phyloP scores from a whole-genome alignment of 495 filamentous ascomycete species.

The Tetracladium setigerum region DNA sequence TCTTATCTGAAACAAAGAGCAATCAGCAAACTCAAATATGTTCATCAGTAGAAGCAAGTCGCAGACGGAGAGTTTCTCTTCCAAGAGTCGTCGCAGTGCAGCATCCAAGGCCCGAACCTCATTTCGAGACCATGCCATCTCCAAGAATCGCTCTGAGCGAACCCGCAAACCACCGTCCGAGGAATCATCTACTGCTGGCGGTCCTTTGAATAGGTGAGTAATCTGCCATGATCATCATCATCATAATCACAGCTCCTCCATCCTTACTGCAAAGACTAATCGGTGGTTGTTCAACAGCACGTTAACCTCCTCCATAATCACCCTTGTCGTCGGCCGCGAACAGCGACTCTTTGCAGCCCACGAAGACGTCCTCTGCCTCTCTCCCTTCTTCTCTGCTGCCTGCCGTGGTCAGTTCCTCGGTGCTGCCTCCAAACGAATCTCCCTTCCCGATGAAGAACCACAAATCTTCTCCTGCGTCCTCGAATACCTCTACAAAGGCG shows the following conservation, averaged over 20 bases:
- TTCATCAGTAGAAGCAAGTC: conserved; percentile 22
- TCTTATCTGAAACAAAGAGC: not conserved
- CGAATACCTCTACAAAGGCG: conserved; percentile 90
- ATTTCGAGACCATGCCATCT: conserved; percentile 23
- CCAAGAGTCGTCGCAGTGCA: conserved; percentile 1
- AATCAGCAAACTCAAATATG: conserved; percentile 9
- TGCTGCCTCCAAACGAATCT: conserved; percentile 57
- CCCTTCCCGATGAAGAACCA: conserved; percentile 77
- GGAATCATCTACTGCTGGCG: not conserved
- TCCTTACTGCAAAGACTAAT: not conserved
- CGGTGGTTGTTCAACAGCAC: conserved; percentile 7
- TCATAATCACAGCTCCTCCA: not conserved
- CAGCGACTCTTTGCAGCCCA: conserved; percentile 87
- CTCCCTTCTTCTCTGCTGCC: conserved; percentile 67
- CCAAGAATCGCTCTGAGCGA: conserved; percentile 20
- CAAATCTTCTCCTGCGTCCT: conserved; percentile 86
- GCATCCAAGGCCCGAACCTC: conserved; percentile 12
- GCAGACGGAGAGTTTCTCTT: conserved; percentile 21
- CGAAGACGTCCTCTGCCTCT: conserved; percentile 74
- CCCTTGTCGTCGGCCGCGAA: conserved; percentile 71
- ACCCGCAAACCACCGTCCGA: conserved; percentile 16
- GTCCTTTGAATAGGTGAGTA: conserved; percentile 12
- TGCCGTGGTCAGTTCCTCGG: conserved; percentile 56
- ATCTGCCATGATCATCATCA: not conserved
- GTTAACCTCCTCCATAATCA: conserved; percentile 66